Base-by-base conservation (phyloP, 2,329 filamentous ascomycete species). In the Talaromyces sp. region DNA sequence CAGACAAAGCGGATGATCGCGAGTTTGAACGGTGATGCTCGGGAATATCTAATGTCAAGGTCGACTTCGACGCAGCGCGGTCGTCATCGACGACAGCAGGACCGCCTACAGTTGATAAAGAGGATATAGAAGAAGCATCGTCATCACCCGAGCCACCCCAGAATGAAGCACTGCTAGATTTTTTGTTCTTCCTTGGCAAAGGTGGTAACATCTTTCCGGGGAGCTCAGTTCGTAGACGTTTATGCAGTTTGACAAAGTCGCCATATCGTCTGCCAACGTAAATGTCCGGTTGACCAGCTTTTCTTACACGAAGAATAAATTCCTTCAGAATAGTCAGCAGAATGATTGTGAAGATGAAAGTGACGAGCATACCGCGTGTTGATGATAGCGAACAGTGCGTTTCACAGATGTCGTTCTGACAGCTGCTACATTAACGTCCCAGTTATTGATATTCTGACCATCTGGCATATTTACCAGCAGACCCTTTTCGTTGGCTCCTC, bases 371-470 rank as follows among this genome's bases (percentile, higher is more conserved):
- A 92, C 91, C 62, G 95, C 92, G 82, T 98, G 94, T 71, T 93
- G 91, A 76, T 97, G 95, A 73, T 95, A 89, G 66, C 94, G 85
- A 33, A 98, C 88, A 66, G 92, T 96, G 73, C 93, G 88, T 83
- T 94, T 96, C 61, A 93, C 84, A 8, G 88, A 89, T 2, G 87
- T 90, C 31, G 92, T 88, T 68, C 93, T 87, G 59, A 98, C 95
- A 47, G 90, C 93, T 11, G 94, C 92, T 59, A 99, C 90, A 75
- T 99, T 99, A 70, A 97, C 88, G 76, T 98, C 95, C 95, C 95
- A 98, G 35, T 93, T 92, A 75, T 99, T 94, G 73, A 97, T 91
- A 68, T 89, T 90, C 76, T 97, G 90, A 4, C 95, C 95, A 76
- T 97, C 92, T 0, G 95, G 95, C 68, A 94, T 83, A 50, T 93